Evolutionary conservation across 129 eudicot genomes (phyloP), one percentile per base, ranked within the genome.

Genomic region (Lactuca sativa): DNA sequence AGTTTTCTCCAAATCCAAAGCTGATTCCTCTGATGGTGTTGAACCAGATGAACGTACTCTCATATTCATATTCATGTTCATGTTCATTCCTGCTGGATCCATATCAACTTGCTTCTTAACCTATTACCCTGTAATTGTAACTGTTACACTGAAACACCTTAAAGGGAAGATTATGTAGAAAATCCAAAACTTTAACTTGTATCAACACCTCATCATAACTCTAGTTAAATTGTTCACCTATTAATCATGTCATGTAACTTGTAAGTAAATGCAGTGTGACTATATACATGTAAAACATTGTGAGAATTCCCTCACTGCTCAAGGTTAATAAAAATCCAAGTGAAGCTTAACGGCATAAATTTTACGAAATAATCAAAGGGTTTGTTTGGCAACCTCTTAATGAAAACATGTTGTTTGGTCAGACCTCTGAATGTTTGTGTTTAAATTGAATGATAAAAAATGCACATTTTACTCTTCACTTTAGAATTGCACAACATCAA

Each of bases 21-120:
- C 92, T 32, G 97, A 92, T 77, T 92, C 97, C 25, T 92, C 97
- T 2, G 96, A 88, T 48, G 96, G 97, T 9, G 86, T 84, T 30
- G 97, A 82, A 65, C 96, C 92, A 4, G 97, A 82, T 38, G 83
- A 75, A 52, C 89, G 91, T 49, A 67, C 74, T 74, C 88, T 74
- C 56, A 30, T 34, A 66, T 78, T 73, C 47, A 78, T 72, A 21
- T 21, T 21, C 21, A 21, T 21, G 21, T 21, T 21, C 56, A 30
- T 34, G 69, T 78, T 73, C 47, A 78, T 69, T 82, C 84, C 64
- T 67, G 81, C 77, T 34, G 75, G 89, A 59, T 89, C 96, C 96
- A 84, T 89, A 57, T 56, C 10, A 38, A 59, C 17, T 47, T 18
- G 1, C 21, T 25, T 25, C 30, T 25, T 57, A 47, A 63, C 44